These are phyloP conservation scores for Aphanomyces invadans DNA, from an alignment of 352 stramenopile genomes.

Conservation along the genomic window DNA sequence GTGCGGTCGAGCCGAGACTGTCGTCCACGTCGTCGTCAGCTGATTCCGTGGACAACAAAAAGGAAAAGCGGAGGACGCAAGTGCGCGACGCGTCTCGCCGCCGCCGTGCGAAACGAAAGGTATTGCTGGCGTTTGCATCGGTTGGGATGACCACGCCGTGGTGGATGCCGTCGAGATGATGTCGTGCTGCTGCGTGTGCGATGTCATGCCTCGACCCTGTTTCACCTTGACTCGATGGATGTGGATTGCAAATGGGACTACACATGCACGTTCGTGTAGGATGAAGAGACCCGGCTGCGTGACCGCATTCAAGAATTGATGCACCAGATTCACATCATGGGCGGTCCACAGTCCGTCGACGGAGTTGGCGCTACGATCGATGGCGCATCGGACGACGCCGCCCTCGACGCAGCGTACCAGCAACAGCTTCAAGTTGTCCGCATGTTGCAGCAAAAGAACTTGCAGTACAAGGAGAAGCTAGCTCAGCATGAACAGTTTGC, in stretches of 20 bases:
- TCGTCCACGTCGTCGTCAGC: not conserved
- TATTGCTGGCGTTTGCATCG: too few species aligned
- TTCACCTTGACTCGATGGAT: too few species aligned
- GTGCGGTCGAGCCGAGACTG: too few species aligned
- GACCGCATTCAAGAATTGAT: conserved; percentile 78
- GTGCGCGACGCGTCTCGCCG: conserved; percentile 70
- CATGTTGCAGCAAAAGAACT: conserved; percentile 74
- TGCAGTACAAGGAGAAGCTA: conserved; percentile 74
- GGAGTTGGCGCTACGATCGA: too few species aligned
- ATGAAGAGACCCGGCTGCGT: conserved; percentile 71
- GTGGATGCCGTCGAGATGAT: too few species aligned
- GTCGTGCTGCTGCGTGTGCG: too few species aligned
- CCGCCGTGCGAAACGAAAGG: conserved; percentile 74
- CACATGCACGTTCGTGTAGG: conserved; percentile 23
- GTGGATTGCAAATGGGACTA: too few species aligned
- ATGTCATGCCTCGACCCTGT: too few species aligned
- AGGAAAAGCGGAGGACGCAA: conserved; percentile 66
- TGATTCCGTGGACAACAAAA: conserved; percentile 48
- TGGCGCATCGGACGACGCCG: conserved; percentile 65
- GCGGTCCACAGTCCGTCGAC: conserved; percentile 24
- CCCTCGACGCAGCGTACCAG: conserved; percentile 67
- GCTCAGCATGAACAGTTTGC: conserved; percentile 80
- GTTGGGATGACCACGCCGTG: too few species aligned
- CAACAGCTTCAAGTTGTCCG: conserved; percentile 78
- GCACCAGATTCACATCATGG: conserved; percentile 77